A percentile compares a stretch with the other conserved stretches of the same genome.
phyloP scores from a whole-genome alignment of 192 early-diverging fungal species.

The Backusella sp. region DNA sequence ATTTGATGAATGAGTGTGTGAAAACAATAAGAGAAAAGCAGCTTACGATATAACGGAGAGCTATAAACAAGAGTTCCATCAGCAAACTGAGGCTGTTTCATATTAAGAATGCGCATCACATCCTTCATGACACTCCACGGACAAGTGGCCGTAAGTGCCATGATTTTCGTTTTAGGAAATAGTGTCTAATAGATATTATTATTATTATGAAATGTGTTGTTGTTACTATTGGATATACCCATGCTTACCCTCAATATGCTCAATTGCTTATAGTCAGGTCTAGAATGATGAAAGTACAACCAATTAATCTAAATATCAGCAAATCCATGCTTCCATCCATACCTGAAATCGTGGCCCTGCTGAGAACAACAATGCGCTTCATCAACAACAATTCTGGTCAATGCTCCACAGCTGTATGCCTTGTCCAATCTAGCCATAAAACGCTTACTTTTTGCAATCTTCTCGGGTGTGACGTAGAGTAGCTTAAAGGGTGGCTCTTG shows the following conservation, averaged over 20 bases:
- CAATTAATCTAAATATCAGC: background rate
- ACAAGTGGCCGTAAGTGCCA: constrained; percentile 81
- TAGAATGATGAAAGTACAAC: background rate
- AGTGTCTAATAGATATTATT: constrained; percentile 20
- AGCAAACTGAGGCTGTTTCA: constrained; percentile 31
- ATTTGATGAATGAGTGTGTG: background rate
- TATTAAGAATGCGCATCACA: constrained; percentile 51
- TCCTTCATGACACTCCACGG: constrained; percentile 51
- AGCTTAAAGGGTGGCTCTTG: constrained; percentile 54
- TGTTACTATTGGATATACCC: background rate
- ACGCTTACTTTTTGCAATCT: constrained; percentile 72
- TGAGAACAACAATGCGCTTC: constrained; percentile 96
- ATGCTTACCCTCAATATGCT: constrained; percentile 23
- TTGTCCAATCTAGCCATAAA: constrained; percentile 54
- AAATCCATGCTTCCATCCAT: background rate
- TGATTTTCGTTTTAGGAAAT: constrained; percentile 64
- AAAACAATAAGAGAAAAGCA: background rate
- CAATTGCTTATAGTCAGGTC: constrained; percentile 35
- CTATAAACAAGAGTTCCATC: constrained; percentile 6
- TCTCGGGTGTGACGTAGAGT: constrained; percentile 90
- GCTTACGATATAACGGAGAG: constrained; percentile 15
- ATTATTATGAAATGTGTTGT: background rate
- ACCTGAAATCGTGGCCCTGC: constrained; percentile 96
- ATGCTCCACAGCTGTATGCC: constrained; percentile 50
- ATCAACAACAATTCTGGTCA: constrained; percentile 91